Conservation (phyloP, 139 green algal species). For the Penium margaritaceum region DNA sequence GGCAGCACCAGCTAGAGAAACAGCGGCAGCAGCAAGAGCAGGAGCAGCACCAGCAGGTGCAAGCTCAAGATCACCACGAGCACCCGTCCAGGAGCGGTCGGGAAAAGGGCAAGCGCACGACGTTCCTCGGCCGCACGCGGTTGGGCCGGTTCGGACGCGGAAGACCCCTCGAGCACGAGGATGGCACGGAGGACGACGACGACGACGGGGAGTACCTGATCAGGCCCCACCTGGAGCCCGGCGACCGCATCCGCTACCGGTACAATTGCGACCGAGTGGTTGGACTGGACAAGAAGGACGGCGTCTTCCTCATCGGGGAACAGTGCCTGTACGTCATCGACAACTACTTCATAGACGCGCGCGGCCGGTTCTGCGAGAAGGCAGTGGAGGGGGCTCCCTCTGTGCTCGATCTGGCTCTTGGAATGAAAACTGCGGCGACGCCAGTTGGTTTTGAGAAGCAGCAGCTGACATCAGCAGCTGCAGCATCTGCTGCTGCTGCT, state of each 20-base stretch:
- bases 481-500: too few species aligned
- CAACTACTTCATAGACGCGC: constrained; percentile 30
- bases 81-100: too few species aligned
- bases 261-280: constrained; percentile 45
- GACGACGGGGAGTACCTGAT: constrained; percentile 44
- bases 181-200: neutral
- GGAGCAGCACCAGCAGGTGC: neutral
- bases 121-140: neutral
- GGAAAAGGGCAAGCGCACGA: too few species aligned
- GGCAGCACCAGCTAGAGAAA: too few species aligned
- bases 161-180: neutral
- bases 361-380: constrained; percentile 37
- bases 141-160: neutral
- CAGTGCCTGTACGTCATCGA: constrained; percentile 41
- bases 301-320: constrained; percentile 41
- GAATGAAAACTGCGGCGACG: constrained; percentile 14
- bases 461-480: too few species aligned
- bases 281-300: constrained; percentile 40
- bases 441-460: neutral
- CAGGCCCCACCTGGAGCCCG: constrained; percentile 33
- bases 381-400: constrained; percentile 15
- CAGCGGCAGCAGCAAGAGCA: neutral
- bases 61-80: neutral
- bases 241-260: constrained; percentile 17
- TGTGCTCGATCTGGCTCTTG: constrained; percentile 40